These are phyloP conservation scores for Heterobasidion occidentale DNA, from an alignment of 1,284 basidiomycete genomes.

Conservation along the genomic window DNA sequence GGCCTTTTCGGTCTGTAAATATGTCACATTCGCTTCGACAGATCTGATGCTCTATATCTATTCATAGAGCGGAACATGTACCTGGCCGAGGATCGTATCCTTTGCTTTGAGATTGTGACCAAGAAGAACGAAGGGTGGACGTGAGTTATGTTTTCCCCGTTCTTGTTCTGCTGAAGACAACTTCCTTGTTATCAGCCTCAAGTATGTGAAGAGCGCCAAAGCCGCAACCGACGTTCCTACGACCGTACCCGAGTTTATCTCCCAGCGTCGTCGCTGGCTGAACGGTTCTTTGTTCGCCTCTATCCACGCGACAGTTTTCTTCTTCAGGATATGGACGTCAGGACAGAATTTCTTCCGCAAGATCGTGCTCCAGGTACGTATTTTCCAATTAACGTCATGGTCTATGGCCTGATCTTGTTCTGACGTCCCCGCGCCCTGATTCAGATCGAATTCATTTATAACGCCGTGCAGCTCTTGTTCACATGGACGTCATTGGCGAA, in stretches of 20 bases:
- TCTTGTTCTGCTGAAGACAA: constrained; percentile 3
- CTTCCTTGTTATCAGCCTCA: constrained; percentile 41
- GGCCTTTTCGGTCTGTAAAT: constrained; percentile 55
- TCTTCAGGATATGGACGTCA: constrained; percentile 84
- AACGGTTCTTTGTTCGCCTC: constrained; percentile 86
- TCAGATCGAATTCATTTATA: constrained; percentile 74
- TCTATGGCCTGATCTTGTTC: not conserved
- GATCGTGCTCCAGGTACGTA: constrained; percentile 59
- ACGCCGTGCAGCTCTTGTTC: constrained; percentile 71
- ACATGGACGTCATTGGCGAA: constrained; percentile 82
- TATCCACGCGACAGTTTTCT: constrained; percentile 80
- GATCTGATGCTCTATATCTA: not conserved
- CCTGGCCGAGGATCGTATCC: constrained; percentile 88
- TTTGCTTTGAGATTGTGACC: constrained; percentile 97
- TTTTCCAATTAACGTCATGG: not conserved
- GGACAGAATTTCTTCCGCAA: constrained; percentile 85
- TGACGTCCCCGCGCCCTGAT: not conserved
- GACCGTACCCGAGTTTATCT: constrained; percentile 83
- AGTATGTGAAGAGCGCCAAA: constrained; percentile 89
- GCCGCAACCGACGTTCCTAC: constrained; percentile 84
- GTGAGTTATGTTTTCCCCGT: constrained; percentile 34
- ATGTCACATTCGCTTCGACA: not conserved
- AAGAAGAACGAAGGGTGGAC: constrained; percentile 81
- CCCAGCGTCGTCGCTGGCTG: constrained; percentile 85
- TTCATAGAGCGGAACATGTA: constrained; percentile 79